These are phyloP conservation scores for Alternaria sp. DNA, from an alignment of 2,329 filamentous ascomycete genomes.

Conservation along the genomic window DNA sequence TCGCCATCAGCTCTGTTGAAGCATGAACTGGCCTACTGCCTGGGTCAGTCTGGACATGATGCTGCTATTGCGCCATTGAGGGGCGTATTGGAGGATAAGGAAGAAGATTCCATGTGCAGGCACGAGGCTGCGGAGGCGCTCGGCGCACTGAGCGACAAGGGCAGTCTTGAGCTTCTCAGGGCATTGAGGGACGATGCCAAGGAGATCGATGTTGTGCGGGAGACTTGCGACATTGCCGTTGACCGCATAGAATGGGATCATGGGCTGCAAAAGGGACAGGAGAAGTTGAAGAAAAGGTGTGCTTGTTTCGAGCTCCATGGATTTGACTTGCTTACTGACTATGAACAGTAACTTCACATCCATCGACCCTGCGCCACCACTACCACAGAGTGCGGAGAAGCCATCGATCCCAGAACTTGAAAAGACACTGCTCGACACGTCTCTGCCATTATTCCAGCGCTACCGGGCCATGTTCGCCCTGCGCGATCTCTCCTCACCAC, in stretches of 20 bases:
- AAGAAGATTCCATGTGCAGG: constrained; percentile 93
- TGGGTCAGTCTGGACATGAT: constrained; percentile 85
- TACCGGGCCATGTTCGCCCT: constrained; percentile 99
- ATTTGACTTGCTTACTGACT: constrained; percentile 21
- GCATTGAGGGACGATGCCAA: constrained; percentile 75
- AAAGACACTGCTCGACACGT: constrained; percentile 78
- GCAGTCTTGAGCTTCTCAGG: constrained; percentile 76
- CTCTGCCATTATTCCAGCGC: constrained; percentile 82
- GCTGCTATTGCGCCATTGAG: constrained; percentile 77
- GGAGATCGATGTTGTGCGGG: constrained; percentile 82
- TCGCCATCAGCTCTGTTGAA: constrained; percentile 91
- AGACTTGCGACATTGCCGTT: constrained; percentile 97
- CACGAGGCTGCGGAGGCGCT: constrained; percentile 97
- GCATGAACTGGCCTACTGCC: constrained; percentile 96
- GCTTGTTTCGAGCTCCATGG: constrained; percentile 22
- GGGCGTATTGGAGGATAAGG: constrained; percentile 74
- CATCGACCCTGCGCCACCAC: constrained; percentile 91
- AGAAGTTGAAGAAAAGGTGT: constrained; percentile 84
- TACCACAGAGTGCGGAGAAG: constrained; percentile 70
- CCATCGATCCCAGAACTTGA: constrained; percentile 77
- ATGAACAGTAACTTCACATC: constrained; percentile 86
- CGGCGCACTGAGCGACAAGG: constrained; percentile 80
- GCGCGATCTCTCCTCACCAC: constrained; percentile 91
- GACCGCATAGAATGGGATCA: constrained; percentile 94
- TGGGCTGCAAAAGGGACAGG: constrained; percentile 62